Evolutionary conservation across 179 eudicot species (phyloP), one percentile per base, ranked within the genome.

Genomic region (Beta corolliflora): DNA sequence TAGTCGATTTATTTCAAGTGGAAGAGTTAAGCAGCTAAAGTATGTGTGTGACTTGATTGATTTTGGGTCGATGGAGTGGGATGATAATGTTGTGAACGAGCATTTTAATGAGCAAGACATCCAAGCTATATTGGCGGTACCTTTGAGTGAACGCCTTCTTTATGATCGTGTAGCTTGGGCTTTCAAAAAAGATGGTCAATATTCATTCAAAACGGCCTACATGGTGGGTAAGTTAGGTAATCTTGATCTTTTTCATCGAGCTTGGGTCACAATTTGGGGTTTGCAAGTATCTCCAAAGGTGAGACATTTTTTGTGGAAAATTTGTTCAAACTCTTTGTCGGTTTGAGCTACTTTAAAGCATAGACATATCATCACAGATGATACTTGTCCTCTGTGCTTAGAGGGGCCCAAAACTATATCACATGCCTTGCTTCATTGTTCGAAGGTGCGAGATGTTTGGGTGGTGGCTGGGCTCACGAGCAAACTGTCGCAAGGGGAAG

Each of bases 1-100:
- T 0, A 19, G 61, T 0, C 6, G 5, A 0, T 14, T 15, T 3
- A 56, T 14, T 16, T 0, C 61, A 0, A 5, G 19, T 3, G 15
- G 1, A 5, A 0, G 0, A 16, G 61, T 13, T 11, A 15, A 55
- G 12, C 16, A 15, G 7, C 5, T 56, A 3, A 15, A 14, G 3
- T 5, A 15, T 6, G 61, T 56, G 3, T 12, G 61, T 56, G 61
- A 56, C 0, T 56, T 56, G 1, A 56, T 56, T 16, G 5, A 56
- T 14, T 14, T 0, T 13, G 61, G 16, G 18, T 0, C 4, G 0
- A 5, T 14, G 19, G 61, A 0, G 0, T 56, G 61, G 61, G 19
- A 56, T 15, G 6, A 15, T 56, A 19, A 56, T 0, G 0, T 16
- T 3, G 7, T 56, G 6, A 1, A 14, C 0, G 7, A 14, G 5